Base-by-base conservation (phyloP, 805 yeast species). In the Candida tallmaniae region DNA sequence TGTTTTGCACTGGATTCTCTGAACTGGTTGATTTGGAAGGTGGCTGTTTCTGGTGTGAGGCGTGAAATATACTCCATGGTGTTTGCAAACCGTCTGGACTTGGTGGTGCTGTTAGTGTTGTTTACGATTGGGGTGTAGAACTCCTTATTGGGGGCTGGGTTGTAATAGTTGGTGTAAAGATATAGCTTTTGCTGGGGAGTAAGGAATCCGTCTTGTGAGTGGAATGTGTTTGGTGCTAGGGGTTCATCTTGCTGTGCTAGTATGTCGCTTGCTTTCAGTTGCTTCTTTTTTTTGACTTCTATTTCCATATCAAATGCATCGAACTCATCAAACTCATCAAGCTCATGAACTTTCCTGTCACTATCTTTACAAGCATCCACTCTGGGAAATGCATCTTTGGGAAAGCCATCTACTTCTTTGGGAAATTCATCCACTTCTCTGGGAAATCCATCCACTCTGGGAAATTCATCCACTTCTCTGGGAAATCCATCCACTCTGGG, bases 91-190 rank as follows among this genome's bases (percentile, higher is more conserved):
- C 23, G 7, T 20, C 7, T 7, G 10, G 23, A 20, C 23, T 20
- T 20, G 7, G 7, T 20, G 23, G 9, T 20, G 7, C 23, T 20
- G 23, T 20, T 20, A 20, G 9, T 10, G 23, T 7, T 20, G 7
- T 20, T 20, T 7, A 7, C 7, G 10, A 20, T 20, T 7, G 23
- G 23, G 7, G 7, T 20, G 32, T 41, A 51, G 27, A 39, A 47
- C 6, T 38, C 31, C 5, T 32, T 29, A 3, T 49, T 48, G 6
- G 38, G 32, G 1, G 51, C 27, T 1, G 60, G 48, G 3, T 52
- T 45, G 36, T 50, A 65, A 35, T 67, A 62, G 27, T 60, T 55
- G 21, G 70, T 56, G 46, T 66, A 70, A 15, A 73, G 60, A 20
- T 67, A 70, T 28, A 52, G 44, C 33, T 56, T 56, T 32, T 72